Evolutionary conservation across 2,329 filamentous ascomycete species (phyloP).

Genomic region (Fusarium drepaniforme): DNA sequence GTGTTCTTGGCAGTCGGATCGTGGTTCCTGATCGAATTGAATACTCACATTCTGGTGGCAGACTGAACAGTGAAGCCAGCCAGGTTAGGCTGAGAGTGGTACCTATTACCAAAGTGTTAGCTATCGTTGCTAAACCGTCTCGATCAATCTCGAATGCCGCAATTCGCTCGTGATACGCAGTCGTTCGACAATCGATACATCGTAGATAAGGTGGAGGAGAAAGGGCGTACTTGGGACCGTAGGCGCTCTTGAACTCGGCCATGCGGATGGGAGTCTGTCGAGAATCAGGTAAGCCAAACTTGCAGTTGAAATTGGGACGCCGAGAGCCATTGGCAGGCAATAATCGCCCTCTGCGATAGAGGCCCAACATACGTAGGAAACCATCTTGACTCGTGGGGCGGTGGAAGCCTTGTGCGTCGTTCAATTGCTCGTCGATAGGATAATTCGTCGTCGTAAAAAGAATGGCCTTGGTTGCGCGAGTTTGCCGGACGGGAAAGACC

Average conservation of each 20-base stretch:
- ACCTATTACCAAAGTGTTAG: constrained; percentile 59
- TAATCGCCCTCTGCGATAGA: not conserved
- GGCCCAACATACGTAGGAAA: constrained; percentile 52
- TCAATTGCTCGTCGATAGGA: constrained; percentile 51
- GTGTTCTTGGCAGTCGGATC: constrained; percentile 8
- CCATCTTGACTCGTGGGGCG: constrained; percentile 54
- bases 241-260: constrained; percentile 70
- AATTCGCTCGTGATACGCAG: not conserved
- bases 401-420: constrained; percentile 46
- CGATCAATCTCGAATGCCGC: not conserved
- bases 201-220: not conserved
- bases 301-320: not conserved
- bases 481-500: constrained; percentile 51
- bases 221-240: constrained; percentile 72
- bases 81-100: constrained; percentile 69
- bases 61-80: constrained; percentile 64
- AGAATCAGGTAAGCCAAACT: constrained; percentile 47
- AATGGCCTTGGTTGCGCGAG: constrained; percentile 47
- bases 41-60: constrained; percentile 64
- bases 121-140: constrained; percentile 7
- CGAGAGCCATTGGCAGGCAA: constrained; percentile 19
- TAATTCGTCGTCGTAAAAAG: constrained; percentile 44
- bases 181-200: constrained; percentile 10
- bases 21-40: not conserved
- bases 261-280: constrained; percentile 61